Conservation (phyloP, 805 yeast genomes). For the Kodamaea laetipori region DNA sequence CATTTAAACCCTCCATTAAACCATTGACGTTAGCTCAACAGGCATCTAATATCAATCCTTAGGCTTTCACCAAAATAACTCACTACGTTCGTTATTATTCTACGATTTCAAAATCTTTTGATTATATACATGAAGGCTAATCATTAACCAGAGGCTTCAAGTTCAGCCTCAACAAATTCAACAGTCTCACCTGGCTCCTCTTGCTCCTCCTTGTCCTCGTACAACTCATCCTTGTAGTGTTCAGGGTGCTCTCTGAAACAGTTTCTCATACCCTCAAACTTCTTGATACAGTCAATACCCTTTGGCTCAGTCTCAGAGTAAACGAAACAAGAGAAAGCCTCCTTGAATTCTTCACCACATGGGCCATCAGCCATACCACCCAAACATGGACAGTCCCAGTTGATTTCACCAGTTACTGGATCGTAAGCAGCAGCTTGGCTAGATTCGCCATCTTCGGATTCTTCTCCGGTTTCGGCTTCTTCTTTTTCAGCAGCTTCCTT, state of each 20-base stretch:
- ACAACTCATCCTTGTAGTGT: conserved; percentile 85
- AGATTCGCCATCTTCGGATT: conserved; percentile 17
- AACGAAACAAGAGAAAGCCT: conserved; percentile 92
- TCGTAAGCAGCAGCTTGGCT: conserved; percentile 70
- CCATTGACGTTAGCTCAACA: too few species aligned
- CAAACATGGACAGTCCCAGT: conserved; percentile 99
- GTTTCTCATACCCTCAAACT: conserved; percentile 87
- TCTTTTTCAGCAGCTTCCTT: conserved; percentile 52
- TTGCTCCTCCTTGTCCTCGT: conserved; percentile 58
- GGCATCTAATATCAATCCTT: too few species aligned
- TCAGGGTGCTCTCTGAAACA: conserved; percentile 95
- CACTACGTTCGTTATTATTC: too few species aligned
- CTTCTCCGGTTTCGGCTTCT: conserved; percentile 57
- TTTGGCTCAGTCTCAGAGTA: conserved; percentile 94
- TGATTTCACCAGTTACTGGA: conserved; percentile 97
- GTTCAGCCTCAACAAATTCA: conserved; percentile 10
- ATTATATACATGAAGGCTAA: neutral
- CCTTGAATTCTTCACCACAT: conserved; percentile 94
- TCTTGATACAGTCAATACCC: conserved; percentile 92
- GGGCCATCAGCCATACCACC: conserved; percentile 99
- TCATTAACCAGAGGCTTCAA: too few species aligned
- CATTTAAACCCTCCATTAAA: too few species aligned
- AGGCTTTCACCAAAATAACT: too few species aligned
- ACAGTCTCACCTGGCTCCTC: conserved; percentile 5
- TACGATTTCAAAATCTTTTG: too few species aligned